phyloP scores from a whole-genome alignment of 2,329 filamentous ascomycete genomes.

The Clarireedia sp. region DNA sequence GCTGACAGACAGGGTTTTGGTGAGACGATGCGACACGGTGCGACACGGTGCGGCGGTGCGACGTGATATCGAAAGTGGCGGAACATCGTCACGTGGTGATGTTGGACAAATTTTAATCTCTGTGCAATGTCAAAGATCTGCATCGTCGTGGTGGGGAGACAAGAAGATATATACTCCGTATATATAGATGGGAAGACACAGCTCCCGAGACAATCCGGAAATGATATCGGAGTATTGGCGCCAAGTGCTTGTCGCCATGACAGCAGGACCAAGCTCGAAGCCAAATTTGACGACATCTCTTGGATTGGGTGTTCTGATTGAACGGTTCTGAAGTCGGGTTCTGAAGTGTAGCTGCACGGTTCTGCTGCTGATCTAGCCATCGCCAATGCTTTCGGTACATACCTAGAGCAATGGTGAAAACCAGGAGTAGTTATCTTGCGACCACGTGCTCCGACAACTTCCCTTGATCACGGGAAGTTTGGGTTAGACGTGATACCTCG shows the following conservation, averaged over 20 bases:
- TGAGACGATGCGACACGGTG: not conserved
- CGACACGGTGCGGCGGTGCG: not conserved
- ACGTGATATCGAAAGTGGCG: no score
- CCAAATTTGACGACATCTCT: slow-evolving; percentile 8
- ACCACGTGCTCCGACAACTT: no score
- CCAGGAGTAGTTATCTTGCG: no score
- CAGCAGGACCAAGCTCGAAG: not conserved
- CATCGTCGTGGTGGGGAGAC: not conserved
- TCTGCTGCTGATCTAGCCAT: no score
- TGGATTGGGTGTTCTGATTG: not conserved
- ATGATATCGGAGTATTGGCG: not conserved
- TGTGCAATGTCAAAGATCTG: not conserved
- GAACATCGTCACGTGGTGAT: no score
- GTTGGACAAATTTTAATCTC: no score
- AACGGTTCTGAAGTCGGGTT: not conserved
- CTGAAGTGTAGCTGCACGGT: no score
- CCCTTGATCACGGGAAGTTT: no score
- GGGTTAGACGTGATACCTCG: no score
- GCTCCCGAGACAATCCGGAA: not conserved
- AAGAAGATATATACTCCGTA: not conserved
- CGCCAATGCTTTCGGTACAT: no score
- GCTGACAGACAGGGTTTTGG: not conserved
- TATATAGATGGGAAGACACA: not conserved
- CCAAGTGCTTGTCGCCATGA: slow-evolving; percentile 3
- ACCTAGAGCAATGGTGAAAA: no score